Base-by-base conservation (phyloP, 1,139 yeast species). In the Cylindricascospora bacillispora region DNA sequence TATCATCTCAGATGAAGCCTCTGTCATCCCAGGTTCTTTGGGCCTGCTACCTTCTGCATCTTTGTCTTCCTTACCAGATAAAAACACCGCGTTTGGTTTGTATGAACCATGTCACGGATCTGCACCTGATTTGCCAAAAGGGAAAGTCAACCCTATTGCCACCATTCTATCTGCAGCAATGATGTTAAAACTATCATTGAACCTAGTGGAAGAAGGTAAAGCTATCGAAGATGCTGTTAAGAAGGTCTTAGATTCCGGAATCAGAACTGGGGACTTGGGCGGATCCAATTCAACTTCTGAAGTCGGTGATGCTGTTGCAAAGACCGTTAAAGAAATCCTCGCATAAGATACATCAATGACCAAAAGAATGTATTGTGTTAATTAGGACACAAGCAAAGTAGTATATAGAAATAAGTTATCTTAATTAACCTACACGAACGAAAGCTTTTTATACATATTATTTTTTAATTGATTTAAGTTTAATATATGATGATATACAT, bases 31-130 rank as follows among this genome's bases (percentile, higher is more conserved):
- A 25, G 98, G 98, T 22, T 86, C 97, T 13, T 66, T 89, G 39
- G 98, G 98, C 36, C 70, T 89, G 44, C 68, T 89, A 43, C 98
- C 98, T 28, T 82, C 95, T 38, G 98, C 98, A 5, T 85, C 97
- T 14, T 70, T 89, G 49, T 92, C 95, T 4, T 82, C 95, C 12
- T 68, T 89, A 49, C 98, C 98, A 35, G 95, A 86, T 57, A 74
- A 86, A 27, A 86, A 86, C 65, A 64, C 70, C 29, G 97, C 97
- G 1, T 85, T 89, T 54, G 98, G 98, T 38, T 67, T 89, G 40
- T 89, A 89, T 57, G 98, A 89, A 62, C 98, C 98, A 43, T 86
- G 97, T 54, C 98, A 89, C 57, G 98, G 98, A 28, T 79, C 95
- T 25, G 98, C 98, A 16, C 98, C 98, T 26, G 98, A 89, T 57